Evolutionary conservation across 2,329 filamentous ascomycete species (phyloP).

Genomic region (Talaromyces sp.): DNA sequence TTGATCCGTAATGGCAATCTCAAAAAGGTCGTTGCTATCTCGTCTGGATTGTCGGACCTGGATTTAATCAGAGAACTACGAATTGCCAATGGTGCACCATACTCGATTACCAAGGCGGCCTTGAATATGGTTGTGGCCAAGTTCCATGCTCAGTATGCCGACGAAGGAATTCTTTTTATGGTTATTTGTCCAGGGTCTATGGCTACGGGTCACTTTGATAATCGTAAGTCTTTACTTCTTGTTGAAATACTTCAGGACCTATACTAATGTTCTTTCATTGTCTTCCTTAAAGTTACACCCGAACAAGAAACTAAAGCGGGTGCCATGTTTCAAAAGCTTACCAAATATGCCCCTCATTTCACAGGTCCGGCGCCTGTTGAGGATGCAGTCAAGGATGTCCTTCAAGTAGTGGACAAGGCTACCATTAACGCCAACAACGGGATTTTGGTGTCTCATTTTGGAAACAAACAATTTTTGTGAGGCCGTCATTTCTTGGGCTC

Average conservation of each 20-base stretch:
- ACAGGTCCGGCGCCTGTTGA: conserved; percentile 35
- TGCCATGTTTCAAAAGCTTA: conserved; percentile 28
- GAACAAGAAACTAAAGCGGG: not conserved
- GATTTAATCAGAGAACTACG: conserved; percentile 42
- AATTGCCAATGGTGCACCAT: conserved; percentile 41
- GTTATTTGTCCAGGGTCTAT: conserved; percentile 55
- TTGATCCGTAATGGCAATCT: conserved; percentile 50
- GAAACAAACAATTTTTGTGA: conserved; percentile 46
- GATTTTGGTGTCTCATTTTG: conserved; percentile 53
- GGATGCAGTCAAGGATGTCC: conserved; percentile 35
- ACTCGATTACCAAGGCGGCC: conserved; percentile 54
- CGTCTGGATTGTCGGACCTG: conserved; percentile 51
- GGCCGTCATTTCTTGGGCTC: not conserved
- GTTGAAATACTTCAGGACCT: not conserved
- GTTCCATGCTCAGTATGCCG: conserved; percentile 51
- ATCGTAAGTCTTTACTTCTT: conserved; percentile 14
- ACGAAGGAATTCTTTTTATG: conserved; percentile 55
- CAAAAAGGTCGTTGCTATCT: conserved; percentile 57
- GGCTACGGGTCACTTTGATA: conserved; percentile 41
- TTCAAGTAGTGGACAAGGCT: conserved; percentile 33
- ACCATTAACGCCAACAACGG: conserved; percentile 51
- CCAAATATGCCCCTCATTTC: conserved; percentile 41
- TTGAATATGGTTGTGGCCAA: conserved; percentile 58
- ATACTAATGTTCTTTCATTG: not conserved
- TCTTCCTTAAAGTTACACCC: not conserved